These are phyloP conservation scores for Nakaseomyces nivariensis DNA, from an alignment of 1,139 yeast genomes.

Conservation along the genomic window DNA sequence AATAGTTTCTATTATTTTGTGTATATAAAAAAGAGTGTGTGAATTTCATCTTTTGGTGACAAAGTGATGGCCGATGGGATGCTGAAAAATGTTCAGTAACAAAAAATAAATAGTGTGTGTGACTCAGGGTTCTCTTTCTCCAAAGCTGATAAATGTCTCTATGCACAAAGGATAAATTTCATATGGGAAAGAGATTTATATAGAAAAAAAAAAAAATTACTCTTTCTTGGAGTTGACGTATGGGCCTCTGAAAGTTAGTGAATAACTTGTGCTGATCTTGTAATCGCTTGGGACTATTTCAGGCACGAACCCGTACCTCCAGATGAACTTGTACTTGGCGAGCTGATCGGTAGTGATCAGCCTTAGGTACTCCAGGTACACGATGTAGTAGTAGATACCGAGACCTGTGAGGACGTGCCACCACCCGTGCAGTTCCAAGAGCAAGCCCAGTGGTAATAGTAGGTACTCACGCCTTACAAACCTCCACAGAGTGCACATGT, in stretches of 20 bases:
- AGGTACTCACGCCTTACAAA: slow-evolving; percentile 46
- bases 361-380: slow-evolving; percentile 55
- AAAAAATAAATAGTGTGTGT: no score
- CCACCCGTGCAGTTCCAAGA: slow-evolving; percentile 93
- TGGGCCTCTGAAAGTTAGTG: neutral
- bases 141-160: neutral
- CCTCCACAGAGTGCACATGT: slow-evolving; percentile 56
- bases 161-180: neutral
- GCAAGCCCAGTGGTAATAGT: slow-evolving; percentile 79
- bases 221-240: neutral
- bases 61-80: no score
- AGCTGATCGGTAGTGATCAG: slow-evolving; percentile 47
- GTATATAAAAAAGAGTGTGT: neutral
- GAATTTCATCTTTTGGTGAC: neutral
- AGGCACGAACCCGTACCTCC: slow-evolving; percentile 42
- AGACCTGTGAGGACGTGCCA: slow-evolving; percentile 85
- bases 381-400: slow-evolving; percentile 61
- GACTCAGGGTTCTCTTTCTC: no score
- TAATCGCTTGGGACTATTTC: slow-evolving; percentile 22
- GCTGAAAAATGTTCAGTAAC: no score
- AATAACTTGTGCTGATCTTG: neutral
- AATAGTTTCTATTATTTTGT: neutral
- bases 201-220: neutral
- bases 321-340: slow-evolving; percentile 40
- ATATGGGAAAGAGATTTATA: no score